Evolutionary conservation across 1,139 yeast genomes (phyloP).

Genomic region (Candida sojae): DNA sequence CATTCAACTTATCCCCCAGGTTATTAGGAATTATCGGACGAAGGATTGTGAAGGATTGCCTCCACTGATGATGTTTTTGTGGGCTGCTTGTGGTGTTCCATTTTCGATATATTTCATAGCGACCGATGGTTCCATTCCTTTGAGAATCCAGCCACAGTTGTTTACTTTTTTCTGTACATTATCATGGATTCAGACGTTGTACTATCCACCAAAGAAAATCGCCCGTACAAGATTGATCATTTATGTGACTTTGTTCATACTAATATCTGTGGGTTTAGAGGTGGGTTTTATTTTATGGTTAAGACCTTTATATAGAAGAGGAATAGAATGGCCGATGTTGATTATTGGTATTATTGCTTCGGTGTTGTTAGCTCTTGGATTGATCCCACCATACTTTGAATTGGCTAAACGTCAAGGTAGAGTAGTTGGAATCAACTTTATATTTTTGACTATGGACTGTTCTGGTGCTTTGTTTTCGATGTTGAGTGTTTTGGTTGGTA

Average conservation of each 20-base stretch:
- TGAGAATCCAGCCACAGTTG: slow-evolving; percentile 83
- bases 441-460: slow-evolving; percentile 77
- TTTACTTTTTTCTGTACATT: slow-evolving; percentile 72
- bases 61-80: slow-evolving; percentile 77
- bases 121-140: slow-evolving; percentile 70
- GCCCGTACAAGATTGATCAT: slow-evolving; percentile 36
- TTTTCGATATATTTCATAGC: slow-evolving; percentile 79
- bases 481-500: slow-evolving; percentile 61
- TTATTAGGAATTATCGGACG: slow-evolving; percentile 66
- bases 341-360: slow-evolving; percentile 82
- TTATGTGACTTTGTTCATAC: slow-evolving; percentile 37
- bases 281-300: slow-evolving; percentile 74
- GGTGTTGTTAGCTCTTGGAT: slow-evolving; percentile 70
- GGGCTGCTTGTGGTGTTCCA: slow-evolving; percentile 85
- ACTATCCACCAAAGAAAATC: slow-evolving; percentile 72
- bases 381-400: slow-evolving; percentile 88
- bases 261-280: slow-evolving; percentile 60
- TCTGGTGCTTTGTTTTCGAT: slow-evolving; percentile 80
- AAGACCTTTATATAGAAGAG: slow-evolving; percentile 61
- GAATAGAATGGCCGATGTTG: slow-evolving; percentile 72
- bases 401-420: slow-evolving; percentile 75
- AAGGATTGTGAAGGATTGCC: slow-evolving; percentile 87
- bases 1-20: slow-evolving; percentile 84
- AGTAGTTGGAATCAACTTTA: slow-evolving; percentile 85
- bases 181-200: slow-evolving; percentile 72